Evolutionary conservation across 305 asterid genomes (phyloP), one percentile per base, ranked within the genome.

Genomic region (Caryopteris hybrid): DNA sequence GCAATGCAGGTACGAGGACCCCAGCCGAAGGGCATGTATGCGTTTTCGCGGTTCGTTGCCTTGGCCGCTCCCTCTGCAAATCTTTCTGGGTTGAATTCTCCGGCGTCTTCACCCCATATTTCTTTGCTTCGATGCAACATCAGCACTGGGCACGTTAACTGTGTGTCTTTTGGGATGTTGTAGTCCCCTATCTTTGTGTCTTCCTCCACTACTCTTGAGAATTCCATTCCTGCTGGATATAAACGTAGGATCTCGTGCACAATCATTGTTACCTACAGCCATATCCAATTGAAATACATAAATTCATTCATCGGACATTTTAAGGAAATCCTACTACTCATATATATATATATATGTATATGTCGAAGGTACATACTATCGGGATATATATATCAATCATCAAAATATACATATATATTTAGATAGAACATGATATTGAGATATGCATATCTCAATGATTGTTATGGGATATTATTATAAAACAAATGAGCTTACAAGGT

Each of bases 1-100:
- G 80, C 84, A 1, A 82, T 71, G 82, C 86, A 82, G 0, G 59
- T 68, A 22, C 84, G 61, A 1, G 80, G 84, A 33, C 84, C 84
- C 74, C 78, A 74, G 0, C 86, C 76, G 70, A 82, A 82, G 1
- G 86, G 86, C 31, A 82, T 67, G 56, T 31, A 79, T 0, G 80
- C 72, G 4, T 61, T 45, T 16, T 47, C 56, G 6, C 78, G 75
- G 2, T 76, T 79, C 0, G 86, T 56, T 4, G 82, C 86, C 43
- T 71, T 82, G 27, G 62, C 54, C 7, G 74, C 71, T 16, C 86
- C 84, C 17, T 73, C 68, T 0, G 82, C 67, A 61, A 82, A 82
- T 50, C 86, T 73, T 11, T 61, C 75, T 6, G 87, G 84, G 8
- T 71, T 79, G 77, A 82, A 82, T 36, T 77, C 59, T 3, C 36